Evolutionary conservation across 2,329 filamentous ascomycete species (phyloP).

Genomic region (Cephalotrichum gorgonifer): DNA sequence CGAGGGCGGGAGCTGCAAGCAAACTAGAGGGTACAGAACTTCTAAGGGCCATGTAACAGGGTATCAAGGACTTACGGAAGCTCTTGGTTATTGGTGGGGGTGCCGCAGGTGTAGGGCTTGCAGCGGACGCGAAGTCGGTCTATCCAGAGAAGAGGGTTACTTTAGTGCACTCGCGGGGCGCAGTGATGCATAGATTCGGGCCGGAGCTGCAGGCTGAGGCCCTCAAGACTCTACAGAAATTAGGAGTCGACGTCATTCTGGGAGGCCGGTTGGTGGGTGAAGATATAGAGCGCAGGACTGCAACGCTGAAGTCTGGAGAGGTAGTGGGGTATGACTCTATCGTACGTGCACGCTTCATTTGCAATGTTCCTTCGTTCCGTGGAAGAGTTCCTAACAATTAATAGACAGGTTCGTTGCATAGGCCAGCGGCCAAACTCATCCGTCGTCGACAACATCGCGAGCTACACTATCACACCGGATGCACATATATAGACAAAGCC

Average conservation of each 20-base stretch:
- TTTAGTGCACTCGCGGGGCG: conserved; percentile 45
- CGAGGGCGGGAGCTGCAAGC: conserved; percentile 30
- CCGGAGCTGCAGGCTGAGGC: conserved; percentile 27
- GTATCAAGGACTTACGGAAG: conserved; percentile 28
- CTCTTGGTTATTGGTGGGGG: conserved; percentile 47
- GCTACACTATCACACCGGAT: conserved; percentile 29
- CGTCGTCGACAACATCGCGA: conserved; percentile 31
- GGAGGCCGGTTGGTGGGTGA: conserved; percentile 32
- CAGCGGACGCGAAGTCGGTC: conserved; percentile 44
- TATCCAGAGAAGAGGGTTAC: conserved; percentile 47
- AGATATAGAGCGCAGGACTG: conserved; percentile 21
- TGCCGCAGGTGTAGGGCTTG: conserved; percentile 51
- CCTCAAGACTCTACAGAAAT: conserved; percentile 27
- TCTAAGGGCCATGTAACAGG: conserved; percentile 33
- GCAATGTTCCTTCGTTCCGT: not conserved
- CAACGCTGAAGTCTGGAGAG: conserved; percentile 34
- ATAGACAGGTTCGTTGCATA: conserved; percentile 42
- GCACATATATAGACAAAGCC: conserved; percentile 43
- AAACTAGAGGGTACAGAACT: conserved; percentile 30
- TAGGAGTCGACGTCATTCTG: conserved; percentile 40
- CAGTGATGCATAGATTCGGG: conserved; percentile 42
- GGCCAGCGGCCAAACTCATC: conserved; percentile 48
- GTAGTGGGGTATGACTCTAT: conserved; percentile 38
- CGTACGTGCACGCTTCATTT: conserved; percentile 22
- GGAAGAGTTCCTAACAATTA: conserved; percentile 4